Percentiles rank a stretch among this genome's conserved stretches.
phyloP scores from a whole-genome alignment of 495 filamentous ascomycete species.

The Penicillium odoratum region DNA sequence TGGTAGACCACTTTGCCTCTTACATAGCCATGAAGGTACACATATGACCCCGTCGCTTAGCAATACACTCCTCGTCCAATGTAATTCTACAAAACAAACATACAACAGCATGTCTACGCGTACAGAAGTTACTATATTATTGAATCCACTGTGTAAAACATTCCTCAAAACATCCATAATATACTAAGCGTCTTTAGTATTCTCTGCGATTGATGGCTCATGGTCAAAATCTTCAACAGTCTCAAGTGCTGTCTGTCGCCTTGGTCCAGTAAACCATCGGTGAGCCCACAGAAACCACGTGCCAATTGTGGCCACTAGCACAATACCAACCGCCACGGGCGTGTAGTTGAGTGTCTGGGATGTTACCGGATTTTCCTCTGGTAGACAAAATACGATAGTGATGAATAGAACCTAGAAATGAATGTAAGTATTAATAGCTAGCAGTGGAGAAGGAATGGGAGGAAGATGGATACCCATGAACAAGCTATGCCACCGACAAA shows the following conservation, averaged over 20 bases:
- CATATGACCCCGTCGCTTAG: too few species aligned
- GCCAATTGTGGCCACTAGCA: not conserved
- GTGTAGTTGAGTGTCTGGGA: not conserved
- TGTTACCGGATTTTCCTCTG: not conserved
- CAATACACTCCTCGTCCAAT: too few species aligned
- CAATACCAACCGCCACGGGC: not conserved
- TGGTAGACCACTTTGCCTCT: too few species aligned
- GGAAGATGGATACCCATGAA: not conserved
- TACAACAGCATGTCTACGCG: too few species aligned
- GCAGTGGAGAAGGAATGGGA: not conserved
- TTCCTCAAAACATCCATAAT: not conserved
- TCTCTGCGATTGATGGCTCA: not conserved
- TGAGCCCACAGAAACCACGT: slow-evolving; percentile 1
- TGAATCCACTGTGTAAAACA: too few species aligned
- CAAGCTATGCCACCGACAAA: not conserved
- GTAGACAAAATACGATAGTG: not conserved
- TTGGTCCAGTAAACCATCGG: not conserved
- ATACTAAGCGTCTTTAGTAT: not conserved
- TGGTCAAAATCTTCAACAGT: not conserved
- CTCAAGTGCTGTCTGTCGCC: not conserved
- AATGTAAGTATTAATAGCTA: not conserved
- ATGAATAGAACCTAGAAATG: not conserved
- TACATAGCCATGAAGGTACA: too few species aligned
- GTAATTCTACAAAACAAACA: too few species aligned
- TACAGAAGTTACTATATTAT: too few species aligned